Conservation (phyloP, 345 rosid genomes). For the Rhodamnia argentea region DNA sequence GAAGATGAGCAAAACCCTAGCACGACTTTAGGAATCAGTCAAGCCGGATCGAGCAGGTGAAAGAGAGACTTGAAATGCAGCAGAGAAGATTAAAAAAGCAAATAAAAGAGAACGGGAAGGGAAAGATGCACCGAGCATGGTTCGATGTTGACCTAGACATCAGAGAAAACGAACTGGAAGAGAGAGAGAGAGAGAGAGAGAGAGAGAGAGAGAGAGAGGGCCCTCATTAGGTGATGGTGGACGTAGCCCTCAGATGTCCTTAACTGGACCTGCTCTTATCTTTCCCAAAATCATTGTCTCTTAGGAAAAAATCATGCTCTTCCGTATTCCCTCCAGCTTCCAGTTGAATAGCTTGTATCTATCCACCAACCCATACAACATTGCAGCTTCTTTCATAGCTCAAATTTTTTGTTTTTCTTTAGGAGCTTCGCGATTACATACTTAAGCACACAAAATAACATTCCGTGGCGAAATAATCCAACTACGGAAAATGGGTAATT, state of each 20-base stretch:
- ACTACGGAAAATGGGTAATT: background rate
- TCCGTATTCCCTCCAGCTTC: background rate
- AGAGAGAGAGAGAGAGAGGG: conserved; percentile 1
- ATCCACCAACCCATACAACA: background rate
- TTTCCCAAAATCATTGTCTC: background rate
- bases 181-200: background rate
- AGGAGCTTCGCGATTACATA: background rate
- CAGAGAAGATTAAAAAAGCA: background rate
- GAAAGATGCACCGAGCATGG: conserved; percentile 5
- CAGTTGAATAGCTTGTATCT: background rate
- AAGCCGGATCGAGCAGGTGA: background rate
- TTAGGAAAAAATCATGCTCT: background rate
- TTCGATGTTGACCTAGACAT: conserved; percentile 21
- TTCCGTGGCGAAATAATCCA: background rate
- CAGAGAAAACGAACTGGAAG: conserved; percentile 10
- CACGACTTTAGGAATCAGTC: background rate
- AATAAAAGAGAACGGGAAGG: background rate
- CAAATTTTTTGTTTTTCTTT: background rate
- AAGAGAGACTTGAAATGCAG: background rate
- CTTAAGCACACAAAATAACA: no score
- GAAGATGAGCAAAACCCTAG: background rate
- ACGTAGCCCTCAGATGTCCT: conserved; percentile 28
- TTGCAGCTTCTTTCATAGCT: background rate
- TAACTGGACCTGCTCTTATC: conserved; percentile 5
- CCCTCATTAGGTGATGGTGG: background rate